Conservation (phyloP, 495 filamentous ascomycete genomes). For the Neurospora sp. region DNA sequence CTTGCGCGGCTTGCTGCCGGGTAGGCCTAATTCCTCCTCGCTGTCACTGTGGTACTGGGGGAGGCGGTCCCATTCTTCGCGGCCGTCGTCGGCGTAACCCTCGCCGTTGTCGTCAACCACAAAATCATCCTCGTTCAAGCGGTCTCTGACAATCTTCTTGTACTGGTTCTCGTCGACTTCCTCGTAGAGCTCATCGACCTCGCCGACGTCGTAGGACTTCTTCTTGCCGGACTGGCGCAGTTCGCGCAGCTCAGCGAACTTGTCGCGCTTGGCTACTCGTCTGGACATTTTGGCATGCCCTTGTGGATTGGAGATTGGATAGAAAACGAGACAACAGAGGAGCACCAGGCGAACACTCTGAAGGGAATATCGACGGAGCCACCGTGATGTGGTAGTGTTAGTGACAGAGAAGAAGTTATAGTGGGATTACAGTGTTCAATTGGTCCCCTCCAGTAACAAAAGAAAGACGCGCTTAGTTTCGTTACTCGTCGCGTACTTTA, state of each 20-base stretch:
- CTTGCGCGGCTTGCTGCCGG: constrained; percentile 43
- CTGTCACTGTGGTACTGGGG: constrained; percentile 59
- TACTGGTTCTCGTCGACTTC: constrained; percentile 96
- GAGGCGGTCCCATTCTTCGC: constrained; percentile 87
- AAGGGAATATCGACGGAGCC: neutral
- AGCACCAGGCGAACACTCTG: neutral
- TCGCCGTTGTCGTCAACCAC: constrained; percentile 92
- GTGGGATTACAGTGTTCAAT: neutral
- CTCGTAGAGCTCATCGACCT: constrained; percentile 81
- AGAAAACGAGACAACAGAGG: neutral
- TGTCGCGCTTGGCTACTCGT: constrained; percentile 32
- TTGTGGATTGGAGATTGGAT: neutral
- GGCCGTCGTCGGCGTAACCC: constrained; percentile 91
- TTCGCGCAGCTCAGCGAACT: constrained; percentile 71
- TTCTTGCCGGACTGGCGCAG: constrained; percentile 86
- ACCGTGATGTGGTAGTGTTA: neutral
- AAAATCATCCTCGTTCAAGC: constrained; percentile 91
- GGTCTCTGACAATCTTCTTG: constrained; percentile 84
- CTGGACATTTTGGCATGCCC: constrained; percentile 29
- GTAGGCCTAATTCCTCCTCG: constrained; percentile 52
- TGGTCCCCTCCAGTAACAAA: neutral
- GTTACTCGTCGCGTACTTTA: neutral
- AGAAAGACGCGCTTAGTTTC: neutral
- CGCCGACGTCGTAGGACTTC: constrained; percentile 77
- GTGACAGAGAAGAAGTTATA: neutral